Conservation (phyloP, 352 stramenopile genomes). For the Phytophthora brassicae region DNA sequence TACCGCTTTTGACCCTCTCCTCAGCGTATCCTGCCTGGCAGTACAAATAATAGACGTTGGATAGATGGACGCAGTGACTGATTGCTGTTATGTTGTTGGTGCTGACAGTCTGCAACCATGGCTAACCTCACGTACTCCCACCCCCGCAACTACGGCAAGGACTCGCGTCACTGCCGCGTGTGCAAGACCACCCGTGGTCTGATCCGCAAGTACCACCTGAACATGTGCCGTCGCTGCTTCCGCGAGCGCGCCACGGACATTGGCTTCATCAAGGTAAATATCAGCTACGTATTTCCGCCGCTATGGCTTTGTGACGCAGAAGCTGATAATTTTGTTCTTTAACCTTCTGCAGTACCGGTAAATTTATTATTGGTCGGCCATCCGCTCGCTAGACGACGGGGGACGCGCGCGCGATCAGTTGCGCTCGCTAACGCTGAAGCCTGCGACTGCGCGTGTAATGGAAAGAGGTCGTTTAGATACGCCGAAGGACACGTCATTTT, state of each 20-base stretch:
- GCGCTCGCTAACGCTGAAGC: constrained; percentile 33
- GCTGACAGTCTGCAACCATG: constrained; percentile 69
- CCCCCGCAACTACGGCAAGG: constrained; percentile 88
- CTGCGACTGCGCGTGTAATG: constrained; percentile 39
- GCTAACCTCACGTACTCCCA: constrained; percentile 90
- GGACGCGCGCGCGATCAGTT: constrained; percentile 30
- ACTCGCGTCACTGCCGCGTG: constrained; percentile 90
- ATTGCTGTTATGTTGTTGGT: constrained; percentile 25
- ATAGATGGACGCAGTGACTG: constrained; percentile 14
- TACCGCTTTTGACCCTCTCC: background rate
- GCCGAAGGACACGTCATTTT: constrained; percentile 56
- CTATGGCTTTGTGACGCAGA: too few species aligned
- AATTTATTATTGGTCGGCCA: constrained; percentile 58
- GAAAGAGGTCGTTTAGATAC: constrained; percentile 57
- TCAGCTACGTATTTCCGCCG: background rate
- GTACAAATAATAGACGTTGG: background rate
- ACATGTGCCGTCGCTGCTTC: constrained; percentile 97
- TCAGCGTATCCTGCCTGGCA: constrained; percentile 1
- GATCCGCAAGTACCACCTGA: constrained; percentile 96
- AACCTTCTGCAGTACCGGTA: constrained; percentile 57
- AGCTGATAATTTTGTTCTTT: constrained; percentile 5
- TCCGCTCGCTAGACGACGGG: constrained; percentile 34
- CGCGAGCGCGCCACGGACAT: constrained; percentile 93
- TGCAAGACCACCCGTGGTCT: constrained; percentile 91
- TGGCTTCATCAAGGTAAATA: constrained; percentile 93